Base-by-base conservation (phyloP, 306 rosid species). In the Cucurbita ficifolia region DNA sequence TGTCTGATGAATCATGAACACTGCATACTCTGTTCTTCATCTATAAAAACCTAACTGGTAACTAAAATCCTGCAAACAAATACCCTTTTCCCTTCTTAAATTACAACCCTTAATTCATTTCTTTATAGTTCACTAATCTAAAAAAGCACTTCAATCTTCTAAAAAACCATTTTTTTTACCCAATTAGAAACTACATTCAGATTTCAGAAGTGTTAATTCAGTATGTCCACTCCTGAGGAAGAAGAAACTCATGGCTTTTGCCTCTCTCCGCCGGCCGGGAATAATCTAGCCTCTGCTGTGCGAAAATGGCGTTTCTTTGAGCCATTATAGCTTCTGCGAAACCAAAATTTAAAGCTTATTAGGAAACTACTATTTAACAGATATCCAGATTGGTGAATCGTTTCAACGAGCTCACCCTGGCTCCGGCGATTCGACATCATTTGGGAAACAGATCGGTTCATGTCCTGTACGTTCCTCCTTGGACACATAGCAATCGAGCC, bases 151-250 rank as follows among this genome's bases (percentile, higher is more conserved):
- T 67, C 38, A 24, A 57, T 57, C n/a, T 24, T 57, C 8, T 17
- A 21, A 45, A 46, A 45, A 42, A 10, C 10, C 12, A 54, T 45
- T 7, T 38, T 62, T 24, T 21, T 12, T 13, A 17, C 9, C 48
- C 21, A 61, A 36, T 36, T 24, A 36, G 46, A 61, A 36, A 62
- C 50, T 13, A 5, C 29, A 19, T 13, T 5, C 60, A 6, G 17
- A 24, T 40, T 13, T 5, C 60, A 3, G 6, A 16, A 46, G 46
- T 6, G n/a, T 11, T 8, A 19, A 24, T 22, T 75, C 64, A 67
- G 57, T 76, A 76, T 5, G 79, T 76, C 79, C 79, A 76, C 39
- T 76, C 75, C 50, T 43, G 75, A 52, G 79, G 79, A 55, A 76
- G 79, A 51, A 55, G 36, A 53, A 68, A 18, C 8, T 76, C 79